phyloP scores from a whole-genome alignment of 371 early-diverging fungal genomes.

The Apophysomyces variabilis region DNA sequence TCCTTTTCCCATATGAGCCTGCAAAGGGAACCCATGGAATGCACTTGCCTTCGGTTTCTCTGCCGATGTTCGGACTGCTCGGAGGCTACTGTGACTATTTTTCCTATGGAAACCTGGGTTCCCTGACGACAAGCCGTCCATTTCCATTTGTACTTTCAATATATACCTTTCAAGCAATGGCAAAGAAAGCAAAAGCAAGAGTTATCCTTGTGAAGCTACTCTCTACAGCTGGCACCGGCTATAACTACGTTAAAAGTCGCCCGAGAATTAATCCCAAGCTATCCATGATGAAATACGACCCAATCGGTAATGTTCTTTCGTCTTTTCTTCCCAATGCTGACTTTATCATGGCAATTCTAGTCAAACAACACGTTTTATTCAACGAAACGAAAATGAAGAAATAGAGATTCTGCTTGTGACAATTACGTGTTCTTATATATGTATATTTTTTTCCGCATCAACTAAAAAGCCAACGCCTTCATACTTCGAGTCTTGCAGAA shows the following conservation, averaged over 20 bases:
- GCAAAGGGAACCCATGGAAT: no score
- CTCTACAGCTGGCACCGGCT: slow-evolving; percentile 84
- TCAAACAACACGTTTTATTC: slow-evolving; percentile 77
- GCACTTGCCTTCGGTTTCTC: no score
- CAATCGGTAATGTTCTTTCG: slow-evolving; percentile 56
- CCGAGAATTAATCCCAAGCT: slow-evolving; percentile 77
- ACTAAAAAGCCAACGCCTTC: slow-evolving; percentile 9
- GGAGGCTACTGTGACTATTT: no score
- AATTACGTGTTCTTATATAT: not conserved
- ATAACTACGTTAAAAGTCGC: slow-evolving; percentile 77
- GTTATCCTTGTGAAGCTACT: slow-evolving; percentile 80
- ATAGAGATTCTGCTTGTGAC: slow-evolving; percentile 19
- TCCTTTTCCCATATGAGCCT: no score
- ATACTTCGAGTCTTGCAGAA: not conserved
- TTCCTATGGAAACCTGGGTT: no score
- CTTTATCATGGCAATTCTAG: slow-evolving; percentile 27
- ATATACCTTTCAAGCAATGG: slow-evolving; percentile 46
- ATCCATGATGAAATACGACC: slow-evolving; percentile 86
- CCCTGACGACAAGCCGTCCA: no score
- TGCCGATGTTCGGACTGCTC: no score
- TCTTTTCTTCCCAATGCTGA: not conserved
- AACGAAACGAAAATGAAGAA: slow-evolving; percentile 78
- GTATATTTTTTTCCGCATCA: no score
- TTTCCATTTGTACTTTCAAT: no score
- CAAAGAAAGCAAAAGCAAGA: slow-evolving; percentile 86